Percentiles rank a stretch among this genome's conserved stretches.
Conservation (phyloP, 495 filamentous ascomycete genomes). For the Penicillium waksmanii region DNA sequence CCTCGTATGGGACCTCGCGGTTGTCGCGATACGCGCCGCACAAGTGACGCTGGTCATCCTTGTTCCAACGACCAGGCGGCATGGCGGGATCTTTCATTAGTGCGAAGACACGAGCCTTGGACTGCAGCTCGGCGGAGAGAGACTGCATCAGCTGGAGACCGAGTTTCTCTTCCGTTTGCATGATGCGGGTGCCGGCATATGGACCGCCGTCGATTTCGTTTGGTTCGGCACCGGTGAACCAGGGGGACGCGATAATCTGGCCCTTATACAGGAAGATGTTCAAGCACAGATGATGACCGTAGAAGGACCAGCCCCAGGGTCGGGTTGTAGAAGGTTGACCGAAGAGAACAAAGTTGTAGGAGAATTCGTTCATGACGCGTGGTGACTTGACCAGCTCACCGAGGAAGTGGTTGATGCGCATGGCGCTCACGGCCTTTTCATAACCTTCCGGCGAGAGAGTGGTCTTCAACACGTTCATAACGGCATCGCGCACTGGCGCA, state of each 20-base stretch:
- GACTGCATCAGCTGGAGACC: conserved; percentile 71
- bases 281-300: conserved; percentile 76
- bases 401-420: conserved; percentile 80
- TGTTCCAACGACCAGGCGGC: conserved; percentile 72
- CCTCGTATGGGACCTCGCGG: conserved; percentile 74
- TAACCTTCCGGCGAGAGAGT: conserved; percentile 72
- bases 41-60: conserved; percentile 71
- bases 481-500: conserved; percentile 43
- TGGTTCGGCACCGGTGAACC: conserved; percentile 78
- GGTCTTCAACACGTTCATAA: conserved; percentile 56
- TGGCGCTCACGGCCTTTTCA: conserved; percentile 66
- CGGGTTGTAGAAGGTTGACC: conserved; percentile 48
- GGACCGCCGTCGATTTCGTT: conserved; percentile 70
- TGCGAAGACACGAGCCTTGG: conserved; percentile 58
- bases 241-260: conserved; percentile 67
- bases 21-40: conserved; percentile 79
- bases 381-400: conserved; percentile 65
- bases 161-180: conserved; percentile 65
- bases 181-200: conserved; percentile 61
- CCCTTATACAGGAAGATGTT: conserved; percentile 63
- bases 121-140: conserved; percentile 50
- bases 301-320: conserved; percentile 76
- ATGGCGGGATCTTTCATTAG: conserved; percentile 62
- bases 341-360: conserved; percentile 75
- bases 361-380: conserved; percentile 69